Conservation (phyloP, 1,139 yeast species). For the Hemisphaericaspora subhashii region DNA sequence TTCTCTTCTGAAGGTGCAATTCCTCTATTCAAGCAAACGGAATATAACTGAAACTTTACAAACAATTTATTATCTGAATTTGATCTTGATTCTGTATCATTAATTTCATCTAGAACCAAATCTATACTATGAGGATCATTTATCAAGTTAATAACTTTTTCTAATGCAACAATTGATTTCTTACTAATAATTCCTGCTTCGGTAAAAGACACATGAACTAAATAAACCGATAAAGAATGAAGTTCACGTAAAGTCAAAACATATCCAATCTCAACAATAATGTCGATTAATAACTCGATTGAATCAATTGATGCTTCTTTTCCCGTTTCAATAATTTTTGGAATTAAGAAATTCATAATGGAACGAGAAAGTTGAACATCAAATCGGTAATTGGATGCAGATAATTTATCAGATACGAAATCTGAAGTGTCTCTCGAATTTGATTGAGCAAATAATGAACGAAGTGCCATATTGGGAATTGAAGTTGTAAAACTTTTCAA, state of each 20-base stretch:
- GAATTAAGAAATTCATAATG: slow-evolving; percentile 24
- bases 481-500: slow-evolving; percentile 54
- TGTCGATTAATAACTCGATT: slow-evolving; percentile 63
- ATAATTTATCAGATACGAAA: slow-evolving; percentile 19
- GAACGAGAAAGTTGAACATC: slow-evolving; percentile 18
- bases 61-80: slow-evolving; percentile 8
- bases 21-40: slow-evolving; percentile 14
- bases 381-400: slow-evolving; percentile 15
- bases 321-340: slow-evolving; percentile 18
- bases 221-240: slow-evolving; percentile 30
- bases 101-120: slow-evolving; percentile 11
- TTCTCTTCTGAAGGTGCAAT: slow-evolving; percentile 9
- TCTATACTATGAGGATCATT: slow-evolving; percentile 15
- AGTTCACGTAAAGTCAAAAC: slow-evolving; percentile 46
- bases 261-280: slow-evolving; percentile 55
- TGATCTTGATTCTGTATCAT: slow-evolving; percentile 1
- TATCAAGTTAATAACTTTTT: slow-evolving; percentile 42
- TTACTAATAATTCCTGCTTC: slow-evolving; percentile 52
- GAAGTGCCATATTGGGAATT: slow-evolving; percentile 69
- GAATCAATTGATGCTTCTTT: slow-evolving; percentile 49
- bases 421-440: slow-evolving; percentile 21
- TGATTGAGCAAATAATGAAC: slow-evolving; percentile 46
- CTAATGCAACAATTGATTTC: slow-evolving; percentile 57
- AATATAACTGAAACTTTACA: slow-evolving; percentile 14
- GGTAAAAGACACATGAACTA: slow-evolving; percentile 41